These are phyloP conservation scores for Pestalotiopsis sp. DNA, from an alignment of 2,329 filamentous ascomycete species.

Conservation along the genomic window DNA sequence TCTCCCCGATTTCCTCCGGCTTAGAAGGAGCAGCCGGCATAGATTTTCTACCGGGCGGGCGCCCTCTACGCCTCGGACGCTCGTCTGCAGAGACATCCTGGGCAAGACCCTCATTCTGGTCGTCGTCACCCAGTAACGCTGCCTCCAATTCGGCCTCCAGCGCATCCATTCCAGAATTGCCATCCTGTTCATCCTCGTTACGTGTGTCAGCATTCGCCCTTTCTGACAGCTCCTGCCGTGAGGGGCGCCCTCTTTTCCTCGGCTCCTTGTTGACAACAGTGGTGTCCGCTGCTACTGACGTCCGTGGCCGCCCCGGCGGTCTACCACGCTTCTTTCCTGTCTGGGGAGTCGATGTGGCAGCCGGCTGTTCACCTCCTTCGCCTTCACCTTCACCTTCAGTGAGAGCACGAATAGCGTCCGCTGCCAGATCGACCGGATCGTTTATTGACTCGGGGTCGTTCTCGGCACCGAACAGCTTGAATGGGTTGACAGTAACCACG, in stretches of 20 bases:
- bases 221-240: constrained; percentile 20
- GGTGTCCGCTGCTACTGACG: constrained; percentile 10
- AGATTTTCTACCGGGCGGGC: constrained; percentile 28
- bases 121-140: constrained; percentile 26
- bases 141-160: constrained; percentile 36
- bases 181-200: constrained; percentile 21
- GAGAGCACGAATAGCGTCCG: constrained; percentile 34
- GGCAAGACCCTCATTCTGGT: constrained; percentile 4
- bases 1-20: constrained; percentile 13
- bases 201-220: constrained; percentile 27
- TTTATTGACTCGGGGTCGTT: constrained; percentile 6
- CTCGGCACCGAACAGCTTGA: constrained; percentile 9
- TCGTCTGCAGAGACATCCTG: background rate
- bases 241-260: constrained; percentile 31
- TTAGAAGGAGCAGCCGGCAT: background rate
- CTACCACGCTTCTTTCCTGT: constrained; percentile 29
- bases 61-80: constrained; percentile 30
- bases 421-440: constrained; percentile 43
- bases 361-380: constrained; percentile 12
- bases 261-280: constrained; percentile 3
- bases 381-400: constrained; percentile 16
- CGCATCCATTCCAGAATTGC: constrained; percentile 27
- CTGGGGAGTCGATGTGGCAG: constrained; percentile 19
- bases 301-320: constrained; percentile 29
- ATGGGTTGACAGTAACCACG: constrained; percentile 25